Base-by-base conservation (phyloP, 257 asterid species). In the Avicennia marina region DNA sequence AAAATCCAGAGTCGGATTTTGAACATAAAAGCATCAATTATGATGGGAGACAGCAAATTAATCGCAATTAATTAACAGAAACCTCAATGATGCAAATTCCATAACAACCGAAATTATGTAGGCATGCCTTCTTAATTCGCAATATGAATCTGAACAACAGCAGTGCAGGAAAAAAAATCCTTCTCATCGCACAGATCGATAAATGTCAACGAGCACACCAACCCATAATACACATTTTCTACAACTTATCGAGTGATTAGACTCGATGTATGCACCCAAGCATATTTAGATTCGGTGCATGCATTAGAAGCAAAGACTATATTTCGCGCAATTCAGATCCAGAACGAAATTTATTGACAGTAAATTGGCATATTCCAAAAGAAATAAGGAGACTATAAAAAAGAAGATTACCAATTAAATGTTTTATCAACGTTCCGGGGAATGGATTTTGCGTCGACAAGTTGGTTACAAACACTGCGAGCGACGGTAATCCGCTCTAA, bases 121-220 rank as follows among this genome's bases (percentile, higher is more conserved):
- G 1, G 18, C 34, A 17, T 15, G 21, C 7, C 27, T 43, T 57
- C 58, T 21, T 8, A 20, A 40, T 34, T 21, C 16, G 40, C 2
- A 17, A 46, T 56, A 45, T 18, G 39, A 53, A 43, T 71, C 58
- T 1, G 52, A 53, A 52, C 40, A 52, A 11, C 13, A 38, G 19
- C 32, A 34, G 38, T 13, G 50, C 40, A 16, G 17, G 20, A 17
- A 15, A 40, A 15, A 56, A 53, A 22, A 32, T 27, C 53, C 43
- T 57, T 38, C 64, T 10, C 52, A 15, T 46, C 61, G 63, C 16
- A 66, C 66, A 58, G 67, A 70, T 70, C 67, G 48, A 56, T 19
- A 31, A 33, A 33, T n/a, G 42, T 33, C 45, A 34, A 57, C 42
- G 48, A 54, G 29, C 51, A 12, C 43, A 57, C 56, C 36, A 48